A percentile compares a stretch with the other conserved stretches of the same genome.
Conservation (phyloP, 768 basidiomycete species). For the Leccinum pellstonianum region DNA sequence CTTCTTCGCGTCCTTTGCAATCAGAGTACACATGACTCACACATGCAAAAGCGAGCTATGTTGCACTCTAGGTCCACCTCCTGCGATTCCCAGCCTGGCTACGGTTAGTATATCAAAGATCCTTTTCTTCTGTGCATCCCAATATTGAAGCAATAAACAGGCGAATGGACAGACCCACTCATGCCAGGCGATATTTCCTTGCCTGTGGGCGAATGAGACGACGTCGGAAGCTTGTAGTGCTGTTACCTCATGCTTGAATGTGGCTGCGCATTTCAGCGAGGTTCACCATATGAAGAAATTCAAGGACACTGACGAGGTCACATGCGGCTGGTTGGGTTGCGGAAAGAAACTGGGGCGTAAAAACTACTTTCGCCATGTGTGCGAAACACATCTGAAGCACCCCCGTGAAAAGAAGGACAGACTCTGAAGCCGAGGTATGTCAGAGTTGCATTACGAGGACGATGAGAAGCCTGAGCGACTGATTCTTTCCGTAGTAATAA, state of each 20-base stretch:
- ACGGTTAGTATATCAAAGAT: neutral
- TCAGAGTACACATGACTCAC: neutral
- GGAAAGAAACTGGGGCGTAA: neutral
- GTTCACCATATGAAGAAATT: neutral
- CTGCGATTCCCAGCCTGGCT: no score
- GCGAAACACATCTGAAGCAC: slow-evolving; percentile 1
- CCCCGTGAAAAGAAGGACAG: neutral
- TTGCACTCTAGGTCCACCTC: neutral
- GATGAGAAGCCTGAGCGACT: neutral
- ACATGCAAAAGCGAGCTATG: neutral
- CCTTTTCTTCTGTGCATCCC: neutral
- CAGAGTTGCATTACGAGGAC: neutral
- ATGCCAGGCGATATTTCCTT: neutral
- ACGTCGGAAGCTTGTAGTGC: neutral
- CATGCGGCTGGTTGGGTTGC: neutral
- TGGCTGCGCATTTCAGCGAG: neutral
- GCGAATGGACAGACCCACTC: neutral
- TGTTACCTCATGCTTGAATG: neutral
- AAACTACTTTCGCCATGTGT: slow-evolving; percentile 6
- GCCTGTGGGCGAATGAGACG: neutral
- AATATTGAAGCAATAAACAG: neutral
- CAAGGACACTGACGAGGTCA: rapidly evolving
- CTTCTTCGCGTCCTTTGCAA: no score
- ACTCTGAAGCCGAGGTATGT: neutral
- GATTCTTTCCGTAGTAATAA: neutral